Evolutionary conservation across 2,329 filamentous ascomycete species (phyloP).

Genomic region (Juglanconis sp.): DNA sequence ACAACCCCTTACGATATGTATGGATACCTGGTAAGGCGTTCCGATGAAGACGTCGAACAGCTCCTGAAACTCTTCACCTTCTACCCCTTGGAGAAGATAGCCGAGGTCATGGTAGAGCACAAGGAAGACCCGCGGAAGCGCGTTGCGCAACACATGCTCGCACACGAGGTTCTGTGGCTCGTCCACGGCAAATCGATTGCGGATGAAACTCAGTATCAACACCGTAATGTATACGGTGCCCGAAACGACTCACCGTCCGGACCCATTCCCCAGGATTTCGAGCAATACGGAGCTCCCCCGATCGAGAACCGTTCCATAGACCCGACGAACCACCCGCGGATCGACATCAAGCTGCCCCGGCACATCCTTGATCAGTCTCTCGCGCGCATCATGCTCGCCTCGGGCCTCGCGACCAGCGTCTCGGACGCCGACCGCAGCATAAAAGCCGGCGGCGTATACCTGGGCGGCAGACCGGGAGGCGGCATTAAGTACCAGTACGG

Average conservation of each 20-base stretch:
- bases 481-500: conserved; percentile 22
- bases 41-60: conserved; percentile 76
- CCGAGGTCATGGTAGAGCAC: conserved; percentile 66
- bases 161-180: conserved; percentile 76
- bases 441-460: conserved; percentile 53
- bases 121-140: conserved; percentile 65
- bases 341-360: conserved; percentile 56
- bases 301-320: conserved; percentile 22
- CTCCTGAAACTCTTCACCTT: conserved; percentile 92
- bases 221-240: conserved; percentile 47
- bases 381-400: conserved; percentile 56
- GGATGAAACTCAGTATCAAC: conserved; percentile 54
- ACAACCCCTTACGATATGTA: conserved; percentile 85
- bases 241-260: not conserved
- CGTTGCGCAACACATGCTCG: conserved; percentile 77
- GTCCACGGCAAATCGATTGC: conserved; percentile 70
- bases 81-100: conserved; percentile 68
- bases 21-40: conserved; percentile 79
- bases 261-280: conserved; percentile 10
- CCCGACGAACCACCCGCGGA: conserved; percentile 45
- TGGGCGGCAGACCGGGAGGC: conserved; percentile 47
- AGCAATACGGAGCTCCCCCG: conserved; percentile 20
- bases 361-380: conserved; percentile 54
- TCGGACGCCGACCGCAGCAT: conserved; percentile 60
- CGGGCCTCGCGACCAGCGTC: conserved; percentile 54